phyloP scores from a whole-genome alignment of 352 stramenopile genomes.

The Phytophthora parvispora region DNA sequence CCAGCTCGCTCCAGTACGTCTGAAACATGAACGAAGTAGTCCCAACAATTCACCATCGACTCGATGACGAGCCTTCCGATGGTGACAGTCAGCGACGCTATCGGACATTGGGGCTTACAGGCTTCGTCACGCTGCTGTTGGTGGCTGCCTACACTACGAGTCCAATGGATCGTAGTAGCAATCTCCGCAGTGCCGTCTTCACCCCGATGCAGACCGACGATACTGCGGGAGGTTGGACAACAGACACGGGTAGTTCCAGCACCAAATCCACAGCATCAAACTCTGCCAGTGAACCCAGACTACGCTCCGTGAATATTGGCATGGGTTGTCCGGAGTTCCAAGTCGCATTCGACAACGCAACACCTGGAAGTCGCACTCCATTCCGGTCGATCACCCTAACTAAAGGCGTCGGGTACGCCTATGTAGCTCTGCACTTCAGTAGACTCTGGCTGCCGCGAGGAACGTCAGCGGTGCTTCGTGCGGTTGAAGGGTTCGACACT shows the following conservation, averaged over 20 bases:
- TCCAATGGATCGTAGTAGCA: background rate
- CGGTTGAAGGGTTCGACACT: constrained; percentile 49
- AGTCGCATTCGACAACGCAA: constrained; percentile 44
- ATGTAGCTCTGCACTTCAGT: constrained; percentile 54
- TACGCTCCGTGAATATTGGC: constrained; percentile 26
- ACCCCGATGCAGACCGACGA: background rate
- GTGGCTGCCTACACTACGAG: background rate
- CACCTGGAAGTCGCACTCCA: constrained; percentile 28
- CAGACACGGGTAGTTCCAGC: background rate
- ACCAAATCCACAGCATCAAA: background rate
- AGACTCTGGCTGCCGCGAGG: constrained; percentile 55
- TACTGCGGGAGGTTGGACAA: background rate
- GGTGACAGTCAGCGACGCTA: background rate
- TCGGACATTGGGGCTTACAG: background rate
- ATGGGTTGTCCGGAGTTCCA: constrained; percentile 67
- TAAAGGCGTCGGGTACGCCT: constrained; percentile 59
- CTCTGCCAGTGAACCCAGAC: background rate
- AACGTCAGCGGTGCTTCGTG: constrained; percentile 48
- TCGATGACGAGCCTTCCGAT: background rate
- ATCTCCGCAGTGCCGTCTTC: background rate
- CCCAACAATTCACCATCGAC: background rate
- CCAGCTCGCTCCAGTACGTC: background rate
- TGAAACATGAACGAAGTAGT: background rate
- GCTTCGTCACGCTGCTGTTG: background rate
- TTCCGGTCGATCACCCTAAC: constrained; percentile 59